Evolutionary conservation across 2,329 filamentous ascomycete genomes (phyloP).

Genomic region (Clarireedia homoeocarpa): DNA sequence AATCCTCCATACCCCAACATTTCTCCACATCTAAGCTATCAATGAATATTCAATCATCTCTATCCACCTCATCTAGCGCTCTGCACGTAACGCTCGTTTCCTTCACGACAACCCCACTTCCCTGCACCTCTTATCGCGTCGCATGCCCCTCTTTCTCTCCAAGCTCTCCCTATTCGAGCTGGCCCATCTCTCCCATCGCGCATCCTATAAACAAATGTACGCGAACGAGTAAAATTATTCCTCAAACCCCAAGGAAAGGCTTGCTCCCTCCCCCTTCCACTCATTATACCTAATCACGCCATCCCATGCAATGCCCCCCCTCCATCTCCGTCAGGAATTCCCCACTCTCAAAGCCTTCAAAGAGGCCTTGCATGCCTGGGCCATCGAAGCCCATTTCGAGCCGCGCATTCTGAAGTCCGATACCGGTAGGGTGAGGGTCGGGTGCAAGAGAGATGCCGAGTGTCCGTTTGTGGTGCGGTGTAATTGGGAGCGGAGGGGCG

Average conservation of each 20-base stretch:
- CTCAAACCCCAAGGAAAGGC: background rate
- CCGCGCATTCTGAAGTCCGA: conserved; percentile 29
- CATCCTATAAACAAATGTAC: background rate
- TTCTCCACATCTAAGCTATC: background rate
- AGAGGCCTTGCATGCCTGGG: conserved; percentile 29
- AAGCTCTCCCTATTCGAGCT: too few species aligned
- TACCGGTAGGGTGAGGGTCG: conserved; percentile 28
- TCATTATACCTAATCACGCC: background rate
- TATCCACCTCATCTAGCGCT: background rate
- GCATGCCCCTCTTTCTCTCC: background rate
- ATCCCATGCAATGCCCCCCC: conserved; percentile 21
- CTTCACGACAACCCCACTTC: background rate
- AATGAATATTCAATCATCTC: background rate
- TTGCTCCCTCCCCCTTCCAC: too few species aligned
- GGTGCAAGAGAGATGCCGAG: conserved; percentile 28
- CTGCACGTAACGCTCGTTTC: background rate
- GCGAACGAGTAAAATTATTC: background rate
- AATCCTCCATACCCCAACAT: conserved; percentile 2
- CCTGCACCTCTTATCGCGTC: background rate
- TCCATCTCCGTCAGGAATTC: conserved; percentile 29
- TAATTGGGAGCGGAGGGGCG: conserved; percentile 29
- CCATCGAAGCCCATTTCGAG: conserved; percentile 30
- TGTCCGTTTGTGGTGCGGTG: conserved; percentile 29
- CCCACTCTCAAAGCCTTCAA: conserved; percentile 29
- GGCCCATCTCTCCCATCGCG: background rate